Base-by-base conservation (phyloP, 352 stramenopile genomes). In the Pseudoperonospora humuli region DNA sequence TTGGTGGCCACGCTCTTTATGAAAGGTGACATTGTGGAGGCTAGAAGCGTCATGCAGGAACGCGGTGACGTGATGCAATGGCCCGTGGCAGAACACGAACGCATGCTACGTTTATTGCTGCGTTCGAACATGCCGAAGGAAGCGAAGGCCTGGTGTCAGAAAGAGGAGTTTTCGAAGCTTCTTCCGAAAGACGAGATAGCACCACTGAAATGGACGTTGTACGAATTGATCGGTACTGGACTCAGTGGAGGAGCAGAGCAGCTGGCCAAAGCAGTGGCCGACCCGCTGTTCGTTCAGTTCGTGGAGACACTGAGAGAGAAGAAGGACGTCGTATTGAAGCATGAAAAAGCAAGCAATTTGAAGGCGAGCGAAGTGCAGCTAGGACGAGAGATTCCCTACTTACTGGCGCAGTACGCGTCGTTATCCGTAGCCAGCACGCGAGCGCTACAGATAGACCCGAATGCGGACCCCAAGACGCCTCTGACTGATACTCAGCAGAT, bases 31-130 rank as follows among this genome's bases (percentile, higher is more conserved):
- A 67, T 84, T 43, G 29, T 33, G 0, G 53, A 56, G 17, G 76
- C 76, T 6, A 69, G 45, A 27, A 69, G 63, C n/a, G 63, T 71
- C 13, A 81, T 88, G 73, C 55, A 67, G 24, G 71, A 84, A 45
- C 71, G 76, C 11, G 76, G 73, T 5, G 73, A 88, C 50, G 50
- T 84, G 23, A 84, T 86, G 76, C 48, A 70, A 44, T 88, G 76
- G 76, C 67, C 73, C 0, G 43, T 80, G 17, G 57, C 66, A 10
- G 76, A 88, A 53, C 76, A 88, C 31, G 76, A 88, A 25, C 73
- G 76, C 13, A 67, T 85, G 50, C 32, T 88, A 50, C 73, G 76
- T 3, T 42, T 86, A 14, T 56, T 84, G 9, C 31, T 88, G 37
- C 69, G 76, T 14, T 40, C 71, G 19, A 84, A 83, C 44, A 19